Evolutionary conservation across 2,329 filamentous ascomycete genomes (phyloP), one percentile per base, ranked within the genome.

Genomic region (Leptographium radiaticola): DNA sequence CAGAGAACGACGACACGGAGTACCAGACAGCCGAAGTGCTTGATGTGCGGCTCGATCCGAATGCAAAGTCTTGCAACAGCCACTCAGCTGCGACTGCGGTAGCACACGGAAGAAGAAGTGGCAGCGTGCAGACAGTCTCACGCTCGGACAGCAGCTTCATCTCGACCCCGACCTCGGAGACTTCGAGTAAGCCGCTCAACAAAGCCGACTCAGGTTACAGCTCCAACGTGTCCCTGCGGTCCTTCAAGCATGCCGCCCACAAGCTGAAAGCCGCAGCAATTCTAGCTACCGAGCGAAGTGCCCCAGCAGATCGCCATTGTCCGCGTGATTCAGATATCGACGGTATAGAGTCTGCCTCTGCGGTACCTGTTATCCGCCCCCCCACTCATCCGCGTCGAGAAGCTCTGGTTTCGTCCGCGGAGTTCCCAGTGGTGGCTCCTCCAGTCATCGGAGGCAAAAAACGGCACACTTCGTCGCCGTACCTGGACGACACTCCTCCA

Each of bases 141-240:
- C 67, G 70, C 51, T 67, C 69, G 3, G 76, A 79, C 55, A 80
- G 76, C 56, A 77, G 75, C 2, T 70, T 77, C 46, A 65, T 71
- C 33, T 71, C 73, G 2, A 75, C 70, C 52, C 71, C 72, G 6
- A 68, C 68, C 1, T 71, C 70, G 5, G 69, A 72, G 50, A 64
- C 59, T 15, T 68, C 71, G 1, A 66, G 66, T 16, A 74, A 71
- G 53, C 65, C 73, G 6, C 65, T 79, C n/a, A 71, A 74, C 36
- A 80, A 80, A 57, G 73, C 76, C 42, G 79, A 83, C 60, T 82
- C 78, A 31, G 79, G 79, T 16, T 83, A 83, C 60, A 77, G 77
- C 60, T 83, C 79, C 9, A 81, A 75, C 59, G 67, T 77, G 6
- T 83, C 80, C 13, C 63, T 81, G 18, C 71, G 75, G 42, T 81